Percentiles rank a stretch among this genome's conserved stretches.
Conservation (phyloP, 2,329 filamentous ascomycete genomes). For the Ceratocystiopsis minuta region DNA sequence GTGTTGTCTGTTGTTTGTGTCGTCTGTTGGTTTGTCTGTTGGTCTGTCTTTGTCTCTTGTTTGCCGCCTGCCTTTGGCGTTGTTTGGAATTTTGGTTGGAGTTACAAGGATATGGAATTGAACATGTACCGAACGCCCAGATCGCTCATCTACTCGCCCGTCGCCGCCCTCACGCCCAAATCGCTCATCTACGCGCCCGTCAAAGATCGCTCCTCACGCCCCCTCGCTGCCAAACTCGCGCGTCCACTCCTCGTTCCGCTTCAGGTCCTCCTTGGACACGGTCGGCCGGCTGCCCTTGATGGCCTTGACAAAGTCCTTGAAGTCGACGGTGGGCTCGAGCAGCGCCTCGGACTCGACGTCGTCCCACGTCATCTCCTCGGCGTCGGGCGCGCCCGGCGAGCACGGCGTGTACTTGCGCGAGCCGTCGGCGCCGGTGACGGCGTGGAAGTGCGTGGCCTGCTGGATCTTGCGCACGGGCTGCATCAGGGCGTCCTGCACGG, state of each 20-base stretch:
- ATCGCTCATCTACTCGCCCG: neutral
- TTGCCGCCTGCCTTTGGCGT: neutral
- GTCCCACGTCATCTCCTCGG: slow-evolving; percentile 87
- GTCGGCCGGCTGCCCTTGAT: slow-evolving; percentile 79
- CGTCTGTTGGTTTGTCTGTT: neutral
- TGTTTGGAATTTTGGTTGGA: no score
- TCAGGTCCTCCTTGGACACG: slow-evolving; percentile 72
- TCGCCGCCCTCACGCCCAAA: slow-evolving; percentile 1
- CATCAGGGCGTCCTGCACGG: slow-evolving; percentile 93
- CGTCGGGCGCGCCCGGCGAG: slow-evolving; percentile 74
- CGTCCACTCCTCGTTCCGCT: slow-evolving; percentile 81
- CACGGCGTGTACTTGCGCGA: slow-evolving; percentile 65
- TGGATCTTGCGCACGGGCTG: slow-evolving; percentile 93
- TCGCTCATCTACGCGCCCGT: neutral
- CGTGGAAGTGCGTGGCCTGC: slow-evolving; percentile 94
- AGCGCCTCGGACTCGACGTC: slow-evolving; percentile 70
- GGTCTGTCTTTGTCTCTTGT: neutral
- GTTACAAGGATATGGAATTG: neutral
- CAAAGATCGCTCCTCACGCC: slow-evolving; percentile 16
- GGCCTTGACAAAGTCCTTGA: slow-evolving; percentile 88
- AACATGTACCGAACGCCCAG: no score
- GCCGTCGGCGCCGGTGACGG: slow-evolving; percentile 56
- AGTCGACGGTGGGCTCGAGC: slow-evolving; percentile 65
- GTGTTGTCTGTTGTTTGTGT: neutral
- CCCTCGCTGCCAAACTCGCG: slow-evolving; percentile 91